Evolutionary conservation across 495 filamentous ascomycete genomes (phyloP).

Genomic region (Podospora australis): DNA sequence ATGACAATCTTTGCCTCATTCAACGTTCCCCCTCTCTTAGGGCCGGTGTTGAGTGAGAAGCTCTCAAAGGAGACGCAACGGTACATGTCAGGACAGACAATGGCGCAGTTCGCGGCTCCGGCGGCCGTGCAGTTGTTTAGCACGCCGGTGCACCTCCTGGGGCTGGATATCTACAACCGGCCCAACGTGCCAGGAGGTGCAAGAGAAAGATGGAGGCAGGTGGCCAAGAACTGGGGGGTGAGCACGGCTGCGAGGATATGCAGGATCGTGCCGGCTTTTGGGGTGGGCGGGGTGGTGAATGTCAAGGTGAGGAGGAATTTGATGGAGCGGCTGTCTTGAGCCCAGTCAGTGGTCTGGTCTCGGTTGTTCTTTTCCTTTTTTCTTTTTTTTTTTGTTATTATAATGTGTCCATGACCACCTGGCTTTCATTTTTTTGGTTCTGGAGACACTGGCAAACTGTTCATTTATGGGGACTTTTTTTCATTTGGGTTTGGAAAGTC

Average conservation of each 20-base stretch:
- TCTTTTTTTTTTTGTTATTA: neutral
- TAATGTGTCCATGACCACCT: slow-evolving; percentile 3
- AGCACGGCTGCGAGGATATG: slow-evolving; percentile 78
- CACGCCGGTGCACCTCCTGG: slow-evolving; percentile 83
- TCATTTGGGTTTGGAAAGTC: neutral
- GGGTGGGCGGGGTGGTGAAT: slow-evolving; percentile 87
- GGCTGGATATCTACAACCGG: slow-evolving; percentile 82
- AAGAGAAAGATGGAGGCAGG: slow-evolving; percentile 54
- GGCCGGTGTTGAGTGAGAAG: slow-evolving; percentile 52
- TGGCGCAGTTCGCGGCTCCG: slow-evolving; percentile 76
- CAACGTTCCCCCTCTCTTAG: slow-evolving; percentile 77
- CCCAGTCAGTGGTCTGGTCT: neutral
- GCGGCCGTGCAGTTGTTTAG: slow-evolving; percentile 74
- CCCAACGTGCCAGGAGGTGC: slow-evolving; percentile 38
- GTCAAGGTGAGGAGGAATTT: slow-evolving; percentile 55
- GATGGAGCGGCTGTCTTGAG: slow-evolving; percentile 38
- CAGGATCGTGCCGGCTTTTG: slow-evolving; percentile 91
- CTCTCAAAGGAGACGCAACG: slow-evolving; percentile 43
- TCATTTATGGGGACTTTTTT: too few relatives aligned
- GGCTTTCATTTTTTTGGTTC: neutral
- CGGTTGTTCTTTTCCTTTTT: neutral
- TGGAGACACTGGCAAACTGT: too few relatives aligned
- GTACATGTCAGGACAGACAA: slow-evolving; percentile 40
- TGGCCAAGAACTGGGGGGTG: slow-evolving; percentile 69
- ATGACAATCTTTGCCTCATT: slow-evolving; percentile 91